A percentile compares a stretch with the other conserved stretches of the same genome.
These are phyloP conservation scores for Papiliotrema laurentii DNA, from an alignment of 1,284 basidiomycete genomes.

Conservation along the genomic window DNA sequence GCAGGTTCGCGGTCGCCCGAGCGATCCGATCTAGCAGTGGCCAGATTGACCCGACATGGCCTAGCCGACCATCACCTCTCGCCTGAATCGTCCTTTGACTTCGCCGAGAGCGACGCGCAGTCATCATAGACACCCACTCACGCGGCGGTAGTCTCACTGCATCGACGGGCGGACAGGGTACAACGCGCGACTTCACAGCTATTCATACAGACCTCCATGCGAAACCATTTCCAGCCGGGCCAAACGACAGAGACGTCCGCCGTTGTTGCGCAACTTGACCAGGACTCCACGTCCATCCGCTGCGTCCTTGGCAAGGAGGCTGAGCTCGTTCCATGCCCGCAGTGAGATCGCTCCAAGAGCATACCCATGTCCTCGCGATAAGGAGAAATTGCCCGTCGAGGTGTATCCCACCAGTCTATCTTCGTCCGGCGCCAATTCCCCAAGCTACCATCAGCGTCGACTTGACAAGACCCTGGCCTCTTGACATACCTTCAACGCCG, in stretches of 20 bases:
- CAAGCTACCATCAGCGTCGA: constrained; percentile 48
- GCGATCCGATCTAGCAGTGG: too few relatives aligned
- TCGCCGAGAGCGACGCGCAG: too few relatives aligned
- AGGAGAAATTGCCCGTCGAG: constrained; percentile 71
- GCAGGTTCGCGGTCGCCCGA: too few relatives aligned
- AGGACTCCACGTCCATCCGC: constrained; percentile 26
- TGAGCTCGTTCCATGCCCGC: constrained; percentile 52
- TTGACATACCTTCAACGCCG: constrained; percentile 51
- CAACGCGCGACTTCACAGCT: too few relatives aligned
- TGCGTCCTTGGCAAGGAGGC: constrained; percentile 38
- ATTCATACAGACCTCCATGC: too few relatives aligned
- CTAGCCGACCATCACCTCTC: too few relatives aligned
- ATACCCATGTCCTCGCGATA: constrained; percentile 67
- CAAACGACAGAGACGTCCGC: constrained; percentile 48
- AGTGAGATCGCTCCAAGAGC: constrained; percentile 68
- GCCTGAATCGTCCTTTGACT: too few relatives aligned
- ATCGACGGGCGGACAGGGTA: too few relatives aligned
- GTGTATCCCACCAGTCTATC: constrained; percentile 67
- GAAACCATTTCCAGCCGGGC: constrained; percentile 31
- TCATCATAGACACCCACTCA: too few relatives aligned
- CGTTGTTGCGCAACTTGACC: constrained; percentile 51
- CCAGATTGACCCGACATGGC: too few relatives aligned
- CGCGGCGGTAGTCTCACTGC: too few relatives aligned
- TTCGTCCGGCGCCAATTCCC: constrained; percentile 48
- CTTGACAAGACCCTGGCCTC: too few relatives aligned